Percentiles rank a stretch among this genome's conserved stretches.
Evolutionary conservation across 2,329 filamentous ascomycete genomes (phyloP).

Genomic region (Aspergillus sp.): DNA sequence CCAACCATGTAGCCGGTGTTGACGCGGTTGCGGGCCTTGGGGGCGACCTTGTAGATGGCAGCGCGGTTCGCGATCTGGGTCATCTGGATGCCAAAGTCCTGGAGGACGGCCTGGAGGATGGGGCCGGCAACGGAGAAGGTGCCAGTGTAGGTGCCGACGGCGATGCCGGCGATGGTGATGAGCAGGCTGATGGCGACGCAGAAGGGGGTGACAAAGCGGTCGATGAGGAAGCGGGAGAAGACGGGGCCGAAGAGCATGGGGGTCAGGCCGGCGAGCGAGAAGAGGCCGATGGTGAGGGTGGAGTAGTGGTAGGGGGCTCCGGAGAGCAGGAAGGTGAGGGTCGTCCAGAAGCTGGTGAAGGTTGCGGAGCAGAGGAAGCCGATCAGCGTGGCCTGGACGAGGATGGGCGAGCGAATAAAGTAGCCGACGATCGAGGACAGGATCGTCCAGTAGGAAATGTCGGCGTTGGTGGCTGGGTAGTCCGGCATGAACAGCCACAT

Average conservation of each 20-base stretch:
- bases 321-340: conserved; percentile 74
- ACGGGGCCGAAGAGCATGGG: conserved; percentile 67
- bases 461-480: conserved; percentile 72
- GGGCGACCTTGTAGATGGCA: conserved; percentile 69
- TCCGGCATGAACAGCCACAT: conserved; percentile 77
- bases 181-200: conserved; percentile 63
- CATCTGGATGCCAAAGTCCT: conserved; percentile 72
- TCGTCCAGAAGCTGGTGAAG: conserved; percentile 72
- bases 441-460: conserved; percentile 64
- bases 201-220: conserved; percentile 67
- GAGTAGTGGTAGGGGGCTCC: conserved; percentile 67
- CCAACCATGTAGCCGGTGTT: conserved; percentile 82
- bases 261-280: conserved; percentile 72
- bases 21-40: conserved; percentile 69
- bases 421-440: conserved; percentile 65
- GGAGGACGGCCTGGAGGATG: conserved; percentile 67
- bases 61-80: conserved; percentile 67
- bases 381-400: conserved; percentile 69
- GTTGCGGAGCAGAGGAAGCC: conserved; percentile 61
- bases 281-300: conserved; percentile 70
- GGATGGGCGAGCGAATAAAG: conserved; percentile 63
- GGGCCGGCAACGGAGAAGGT: conserved; percentile 67
- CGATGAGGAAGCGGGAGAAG: conserved; percentile 69
- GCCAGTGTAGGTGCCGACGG: conserved; percentile 69
- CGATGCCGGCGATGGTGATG: conserved; percentile 60